Conservation (phyloP, 73 alveolate species). For the Paramecium sonneborni region DNA sequence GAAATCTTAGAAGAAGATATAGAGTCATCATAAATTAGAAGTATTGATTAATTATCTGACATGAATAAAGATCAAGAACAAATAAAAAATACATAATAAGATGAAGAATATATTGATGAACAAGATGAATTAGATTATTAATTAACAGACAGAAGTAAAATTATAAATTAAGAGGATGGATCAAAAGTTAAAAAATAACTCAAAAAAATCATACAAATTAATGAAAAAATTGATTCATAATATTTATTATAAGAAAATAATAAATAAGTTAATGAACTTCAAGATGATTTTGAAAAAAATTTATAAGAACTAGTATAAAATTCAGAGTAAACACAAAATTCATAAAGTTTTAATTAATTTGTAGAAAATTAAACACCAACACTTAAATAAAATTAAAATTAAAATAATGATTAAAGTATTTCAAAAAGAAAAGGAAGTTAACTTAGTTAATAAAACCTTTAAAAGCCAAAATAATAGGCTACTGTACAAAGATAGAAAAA, state of each 20-base stretch:
- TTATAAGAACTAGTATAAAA: background rate
- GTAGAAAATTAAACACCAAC: background rate
- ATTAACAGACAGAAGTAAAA: background rate
- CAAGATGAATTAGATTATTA: conserved; percentile 18
- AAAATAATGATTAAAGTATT: background rate
- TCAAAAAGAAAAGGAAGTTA: background rate
- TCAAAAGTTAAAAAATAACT: conserved; percentile 9
- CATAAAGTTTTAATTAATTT: background rate
- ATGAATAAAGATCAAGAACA: background rate
- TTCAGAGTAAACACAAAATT: background rate
- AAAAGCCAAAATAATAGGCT: background rate
- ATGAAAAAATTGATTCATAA: background rate
- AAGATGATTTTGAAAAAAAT: background rate
- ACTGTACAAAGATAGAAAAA: background rate
- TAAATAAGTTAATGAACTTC: background rate
- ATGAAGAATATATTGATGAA: background rate
- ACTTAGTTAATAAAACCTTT: background rate
- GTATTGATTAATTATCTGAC: background rate
- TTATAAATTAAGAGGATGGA: background rate
- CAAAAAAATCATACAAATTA: background rate
- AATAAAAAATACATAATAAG: background rate
- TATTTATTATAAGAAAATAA: background rate
- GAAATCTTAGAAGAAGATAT: background rate
- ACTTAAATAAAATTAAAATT: background rate
- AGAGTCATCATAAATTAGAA: background rate